Conservation (phyloP, 1,284 basidiomycete genomes). For the Crucibulum parvulum region DNA sequence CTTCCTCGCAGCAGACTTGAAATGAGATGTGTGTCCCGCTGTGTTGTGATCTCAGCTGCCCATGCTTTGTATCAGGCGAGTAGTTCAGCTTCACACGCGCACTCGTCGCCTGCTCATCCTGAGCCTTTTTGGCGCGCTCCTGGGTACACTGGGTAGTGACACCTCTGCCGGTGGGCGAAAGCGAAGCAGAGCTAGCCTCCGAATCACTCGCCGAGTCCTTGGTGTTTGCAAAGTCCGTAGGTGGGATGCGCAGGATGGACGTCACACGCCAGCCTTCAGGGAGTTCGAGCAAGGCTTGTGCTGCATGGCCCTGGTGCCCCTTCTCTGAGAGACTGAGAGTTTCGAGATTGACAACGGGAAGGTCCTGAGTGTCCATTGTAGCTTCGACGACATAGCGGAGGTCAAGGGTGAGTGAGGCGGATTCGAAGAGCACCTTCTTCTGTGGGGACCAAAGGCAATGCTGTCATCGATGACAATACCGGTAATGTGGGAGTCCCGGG, state of each 20-base stretch:
- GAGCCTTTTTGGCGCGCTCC: too few relatives aligned
- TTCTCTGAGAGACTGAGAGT: conserved; percentile 66
- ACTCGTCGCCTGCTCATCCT: background rate
- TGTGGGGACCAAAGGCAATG: conserved; percentile 41
- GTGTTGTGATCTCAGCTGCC: conserved; percentile 4
- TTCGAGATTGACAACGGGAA: conserved; percentile 63
- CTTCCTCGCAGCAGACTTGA: conserved; percentile 16
- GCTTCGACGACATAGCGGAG: conserved; percentile 75
- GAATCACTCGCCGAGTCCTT: background rate
- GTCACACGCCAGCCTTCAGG: conserved; percentile 86
- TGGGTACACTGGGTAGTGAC: background rate
- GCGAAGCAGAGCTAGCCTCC: background rate
- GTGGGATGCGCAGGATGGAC: conserved; percentile 79
- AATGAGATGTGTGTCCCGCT: conserved; percentile 1
- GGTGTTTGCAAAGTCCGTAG: conserved; percentile 27
- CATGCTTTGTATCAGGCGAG: background rate
- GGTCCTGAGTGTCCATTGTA: conserved; percentile 51
- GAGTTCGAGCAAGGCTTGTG: conserved; percentile 63
- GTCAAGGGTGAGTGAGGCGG: conserved; percentile 70
- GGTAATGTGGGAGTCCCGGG: conserved; percentile 75
- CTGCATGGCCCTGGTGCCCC: conserved; percentile 71
- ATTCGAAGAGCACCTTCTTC: conserved; percentile 75
- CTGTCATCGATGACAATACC: conserved; percentile 56
- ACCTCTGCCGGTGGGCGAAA: background rate
- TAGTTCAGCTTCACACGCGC: background rate